A percentile compares a stretch with the other conserved stretches of the same genome.
phyloP scores from a whole-genome alignment of 1,284 basidiomycete species.

The Sanghuangporus weigelae region DNA sequence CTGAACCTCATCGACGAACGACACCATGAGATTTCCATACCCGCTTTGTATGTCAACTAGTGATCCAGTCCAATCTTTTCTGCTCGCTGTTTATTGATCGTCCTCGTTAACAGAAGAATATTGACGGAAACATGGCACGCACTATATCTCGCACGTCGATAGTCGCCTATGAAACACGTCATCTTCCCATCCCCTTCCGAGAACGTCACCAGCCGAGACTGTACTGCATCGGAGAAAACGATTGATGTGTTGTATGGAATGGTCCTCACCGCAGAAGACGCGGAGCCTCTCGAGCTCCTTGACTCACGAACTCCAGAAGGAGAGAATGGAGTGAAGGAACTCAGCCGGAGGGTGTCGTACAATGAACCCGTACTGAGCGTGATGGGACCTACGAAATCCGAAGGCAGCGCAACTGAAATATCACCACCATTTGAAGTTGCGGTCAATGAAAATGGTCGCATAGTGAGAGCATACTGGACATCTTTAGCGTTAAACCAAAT shows the following conservation, averaged over 20 bases:
- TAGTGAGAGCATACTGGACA: neutral
- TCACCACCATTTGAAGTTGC: conserved; percentile 3
- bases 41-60: neutral
- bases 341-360: neutral
- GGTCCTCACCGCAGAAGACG: neutral
- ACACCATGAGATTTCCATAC: conserved; percentile 8
- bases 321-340: neutral
- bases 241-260: neutral
- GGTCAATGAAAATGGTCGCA: neutral
- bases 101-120: neutral
- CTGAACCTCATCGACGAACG: conserved; percentile 5
- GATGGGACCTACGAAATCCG: conserved; percentile 10
- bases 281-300: neutral
- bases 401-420: conserved; percentile 6
- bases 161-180: conserved; percentile 7
- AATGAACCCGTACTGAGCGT: neutral
- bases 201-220: conserved; percentile 5
- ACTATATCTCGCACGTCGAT: neutral
- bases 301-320: neutral
- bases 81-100: neutral
- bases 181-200: conserved; percentile 4
- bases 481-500: neutral
- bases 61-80: conserved; percentile 10
- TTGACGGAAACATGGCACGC: neutral
- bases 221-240: neutral